Evolutionary conservation across 768 basidiomycete species (phyloP), one percentile per base, ranked within the genome.

Genomic region (Psilocybe cyanescens): DNA sequence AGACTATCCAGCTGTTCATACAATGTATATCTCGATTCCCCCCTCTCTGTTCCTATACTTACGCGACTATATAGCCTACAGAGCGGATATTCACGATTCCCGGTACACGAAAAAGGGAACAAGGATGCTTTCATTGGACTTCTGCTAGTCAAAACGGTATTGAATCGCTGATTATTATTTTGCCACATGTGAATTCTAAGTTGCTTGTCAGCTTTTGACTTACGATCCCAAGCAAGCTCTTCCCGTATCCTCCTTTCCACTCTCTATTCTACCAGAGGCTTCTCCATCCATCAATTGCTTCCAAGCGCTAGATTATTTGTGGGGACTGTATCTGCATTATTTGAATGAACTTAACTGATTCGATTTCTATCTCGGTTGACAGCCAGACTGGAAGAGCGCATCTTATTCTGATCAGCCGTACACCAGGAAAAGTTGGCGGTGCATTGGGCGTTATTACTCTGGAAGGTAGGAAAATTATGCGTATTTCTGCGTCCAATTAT

Each of bases 371-470:
- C 33, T 35, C 33, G 11, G 6, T 7, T 35, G 33, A 2, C 52
- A 92, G 91, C 76, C 97, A 98, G 81, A 97, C 95, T 0, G 97
- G 97, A 8, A 88, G 96, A 47, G 93, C 95, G 0, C 97, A 98
- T 78, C 79, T 99, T 54, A 79, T 98, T 16, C 76, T 98, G 31
- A 86, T 99, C 45, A 93, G 91, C 65, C 81, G 80, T 11, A 92
- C 92, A 0, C 97, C 97, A 1, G 97, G 97, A 0, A 74, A 81
- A 29, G 78, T 86, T 5, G 92, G 92, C 24, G 96, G 96, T 30
- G 95, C 88, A 0, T 82, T 97, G 30, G 97, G 97, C 0, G 92
- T 98, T 12, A 87, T 98, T 59, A 96, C 93, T 1, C 83, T 96
- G 24, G 92, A 94, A 81, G 91, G 89, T 86, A 65, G 28, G 74